phyloP scores from a whole-genome alignment of 2,329 filamentous ascomycete genomes.

The Trichoderma asperellum region DNA sequence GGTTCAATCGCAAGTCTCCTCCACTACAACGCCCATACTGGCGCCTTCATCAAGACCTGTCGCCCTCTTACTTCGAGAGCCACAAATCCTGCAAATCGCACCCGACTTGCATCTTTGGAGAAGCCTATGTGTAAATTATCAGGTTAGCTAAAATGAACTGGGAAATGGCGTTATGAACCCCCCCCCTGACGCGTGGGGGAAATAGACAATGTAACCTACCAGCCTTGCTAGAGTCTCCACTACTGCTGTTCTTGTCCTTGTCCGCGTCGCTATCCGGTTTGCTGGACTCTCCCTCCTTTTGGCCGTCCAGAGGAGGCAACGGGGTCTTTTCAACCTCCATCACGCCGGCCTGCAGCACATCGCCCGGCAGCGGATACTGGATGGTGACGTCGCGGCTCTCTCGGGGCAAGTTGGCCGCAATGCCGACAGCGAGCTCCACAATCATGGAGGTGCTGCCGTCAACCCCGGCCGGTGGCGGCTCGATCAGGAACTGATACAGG shows the following conservation, averaged over 20 bases:
- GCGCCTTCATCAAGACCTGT: slow-evolving; percentile 75
- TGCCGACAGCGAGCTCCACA: slow-evolving; percentile 83
- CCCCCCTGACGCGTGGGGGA: background rate
- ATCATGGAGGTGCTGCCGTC: slow-evolving; percentile 91
- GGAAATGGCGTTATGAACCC: background rate
- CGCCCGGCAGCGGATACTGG: slow-evolving; percentile 80
- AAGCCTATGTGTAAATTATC: slow-evolving; percentile 42
- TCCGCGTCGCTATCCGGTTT: slow-evolving; percentile 48
- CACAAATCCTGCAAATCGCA: slow-evolving; percentile 77
- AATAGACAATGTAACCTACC: slow-evolving; percentile 47
- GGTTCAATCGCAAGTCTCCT: background rate
- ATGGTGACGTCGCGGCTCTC: slow-evolving; percentile 91
- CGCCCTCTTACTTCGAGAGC: slow-evolving; percentile 75
- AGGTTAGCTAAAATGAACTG: background rate
- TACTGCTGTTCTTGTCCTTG: slow-evolving; percentile 49
- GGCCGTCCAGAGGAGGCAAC: slow-evolving; percentile 63
- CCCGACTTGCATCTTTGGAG: slow-evolving; percentile 56
- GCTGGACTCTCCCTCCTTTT: slow-evolving; percentile 46
- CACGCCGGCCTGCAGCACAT: slow-evolving; percentile 67
- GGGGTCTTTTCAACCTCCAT: slow-evolving; percentile 86
- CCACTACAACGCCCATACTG: slow-evolving; percentile 64
- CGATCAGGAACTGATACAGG: slow-evolving; percentile 73
- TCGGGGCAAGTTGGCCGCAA: slow-evolving; percentile 82
- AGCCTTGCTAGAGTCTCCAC: slow-evolving; percentile 51
- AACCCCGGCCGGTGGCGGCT: slow-evolving; percentile 79